Base-by-base conservation (phyloP, 306 rosid genomes). In the Calophaca sinica region DNA sequence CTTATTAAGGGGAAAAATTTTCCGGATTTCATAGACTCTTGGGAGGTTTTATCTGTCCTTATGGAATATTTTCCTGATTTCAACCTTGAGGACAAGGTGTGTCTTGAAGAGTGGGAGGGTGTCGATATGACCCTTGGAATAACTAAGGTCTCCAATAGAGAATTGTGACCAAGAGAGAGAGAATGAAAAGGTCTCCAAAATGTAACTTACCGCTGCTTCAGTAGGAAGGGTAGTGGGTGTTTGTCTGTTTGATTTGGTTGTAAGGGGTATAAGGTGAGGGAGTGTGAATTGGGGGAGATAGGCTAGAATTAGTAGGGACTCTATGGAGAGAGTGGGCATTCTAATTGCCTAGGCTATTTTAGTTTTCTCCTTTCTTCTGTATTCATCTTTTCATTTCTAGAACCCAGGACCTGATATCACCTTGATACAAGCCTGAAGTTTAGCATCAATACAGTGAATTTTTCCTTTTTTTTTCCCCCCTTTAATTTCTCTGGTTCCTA, bases 381-480 rank as follows among this genome's bases (percentile, higher is more conserved):
- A 64, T 64, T 41, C 36, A 9, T 64, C 35, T 41, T 64, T 39
- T 41, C 33, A 63, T 42, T 42, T 42, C 38, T 9, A 42, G 38
- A 42, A 64, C 70, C 70, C 20, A 44, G 15, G 4, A 44, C 54
- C 70, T 64, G 70, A 64, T 26, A 42, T 44, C 70, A 42, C 38
- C 20, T 64, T 26, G 20, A 10, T 64, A 64, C 53, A 42, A 36
- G 70, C 20, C 70, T 64, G 20, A 26, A 64, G 70, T 64, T 64
- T 9, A 15, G 10, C 28, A 44, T 42, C 2, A 64, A 11, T 64
- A 45, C 36, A 20, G 38, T 64, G 20, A 20, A 10, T 64, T 42
- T 42, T 64, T 10, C 52, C 20, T 5, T 59, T 5, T 2, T 14
- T 9, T n/a, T 59, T 29, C 10, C 46, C 3, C 3, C 3, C 3